Evolutionary conservation across 2,329 filamentous ascomycete species (phyloP), one percentile per base, ranked within the genome.

Genomic region (Blumeriella jaapii): DNA sequence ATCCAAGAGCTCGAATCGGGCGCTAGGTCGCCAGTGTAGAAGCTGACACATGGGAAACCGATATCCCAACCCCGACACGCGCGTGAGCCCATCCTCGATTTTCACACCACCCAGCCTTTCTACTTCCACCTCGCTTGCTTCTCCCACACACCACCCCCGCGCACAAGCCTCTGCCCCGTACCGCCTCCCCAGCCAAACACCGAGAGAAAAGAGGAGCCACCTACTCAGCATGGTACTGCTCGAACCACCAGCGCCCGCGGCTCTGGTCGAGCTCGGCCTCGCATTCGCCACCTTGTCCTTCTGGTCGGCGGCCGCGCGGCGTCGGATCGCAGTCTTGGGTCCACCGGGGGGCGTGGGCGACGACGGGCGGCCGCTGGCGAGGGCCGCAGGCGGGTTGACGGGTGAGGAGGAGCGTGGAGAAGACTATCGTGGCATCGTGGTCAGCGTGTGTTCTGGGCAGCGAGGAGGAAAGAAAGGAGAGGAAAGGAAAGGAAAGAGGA

Each of bases 141-240:
- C n/a, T n/a, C n/a, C n/a, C n/a, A n/a, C n/a, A n/a, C n/a, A n/a
- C n/a, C n/a, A n/a, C n/a, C n/a, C 20, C 11, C 11, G 20, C 20
- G 20, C 20, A 23, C 11, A 23, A 11, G 11, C 11, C 6, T 23
- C 11, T 11, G 20, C 20, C 20, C 20, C 22, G 25, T 30, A 17
- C 24, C 17, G 22, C 28, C 8, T 20, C 7, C 12, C 11, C 19
- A 14, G 17, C n/a, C 14, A 6, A 13, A 10, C 13, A 18, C 11
- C n/a, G 26, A 29, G 16, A 22, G 31, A 16, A 38, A 17, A 36
- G 38, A 30, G 35, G 15, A 27, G 24, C 11, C 23, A 74, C 81
- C 50, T 80, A 85, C 87, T 89, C 68, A 98, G 71, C 91, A 98
- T 98, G 34, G 91, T 98, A 67, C 85, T 93, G 62, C 82, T 93